Base-by-base conservation (phyloP, 345 rosid genomes). In the Odontarrhena argentea region DNA sequence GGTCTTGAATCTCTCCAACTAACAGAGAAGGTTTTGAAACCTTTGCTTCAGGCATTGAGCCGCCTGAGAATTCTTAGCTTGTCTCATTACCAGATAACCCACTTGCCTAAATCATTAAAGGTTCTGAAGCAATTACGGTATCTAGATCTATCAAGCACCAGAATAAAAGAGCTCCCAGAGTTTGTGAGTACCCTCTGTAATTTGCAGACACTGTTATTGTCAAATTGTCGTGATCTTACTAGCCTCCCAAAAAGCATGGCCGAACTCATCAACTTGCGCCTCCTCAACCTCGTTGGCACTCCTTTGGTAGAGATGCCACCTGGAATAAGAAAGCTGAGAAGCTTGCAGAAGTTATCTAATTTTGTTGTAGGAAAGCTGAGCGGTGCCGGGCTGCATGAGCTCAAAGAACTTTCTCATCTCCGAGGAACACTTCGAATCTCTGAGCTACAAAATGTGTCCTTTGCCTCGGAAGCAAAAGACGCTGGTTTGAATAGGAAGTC, bases 341-440 rank as follows among this genome's bases (percentile, higher is more conserved):
- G 63, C 61, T 68, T 81, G 43, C 77, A 43, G 36, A 73, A 28
- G 40, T 36, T 78, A 53, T 76, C 78, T 34, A 44, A 69, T 32
- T 81, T 81, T 78, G 63, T 67, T 36, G 9, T 75, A 38, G 67
- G 70, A 25, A 42, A 51, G 49, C 40, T 55, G 22, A 54, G 63
- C 40, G 81, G 84, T 5, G 72, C 72, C 7, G 55, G 71, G 3
- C 65, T 77, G 32, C 45, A 26, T 36, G 81, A 80, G 56, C 66
- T 80, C 48, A 72, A 60, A 75, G 74, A 77, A 22, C 63, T 77
- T 15, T 11, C 45, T 28, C 30, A 46, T 26, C 73, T 80, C 30
- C 50, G 56, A 26, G 81, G 77, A 52, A 74, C 60, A 55, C 81
- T 80, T 70, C 18, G 69, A 55, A 80, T 77, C 42, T 74, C 81